Evolutionary conservation across 305 asterid species (phyloP), one percentile per base, ranked within the genome.

Genomic region (Rubia tinctorum): DNA sequence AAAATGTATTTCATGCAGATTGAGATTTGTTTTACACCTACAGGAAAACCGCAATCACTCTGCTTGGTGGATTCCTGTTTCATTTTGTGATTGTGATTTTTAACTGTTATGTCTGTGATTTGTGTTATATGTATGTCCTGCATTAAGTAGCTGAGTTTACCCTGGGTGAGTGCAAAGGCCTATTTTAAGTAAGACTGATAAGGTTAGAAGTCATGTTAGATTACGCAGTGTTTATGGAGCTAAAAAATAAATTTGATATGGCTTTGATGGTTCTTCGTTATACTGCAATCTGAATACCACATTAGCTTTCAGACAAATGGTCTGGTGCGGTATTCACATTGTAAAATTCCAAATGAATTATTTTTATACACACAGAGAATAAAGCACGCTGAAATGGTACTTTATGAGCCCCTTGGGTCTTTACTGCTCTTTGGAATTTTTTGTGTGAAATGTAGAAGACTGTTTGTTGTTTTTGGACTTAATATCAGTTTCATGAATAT

Each of bases 401-500:
- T 55, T 22, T 5, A 20, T 7, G 12, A 49, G 59, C 30, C 51
- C 71, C 47, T 15, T 55, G 13, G 30, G n/a, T n/a, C n/a, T n/a
- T 23, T 22, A 42, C 68, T 58, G 14, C 43, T 7, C 3, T 18
- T 44, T 18, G 49, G 30, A 27, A 67, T 43, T 20, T 40, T 59
- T 42, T 60, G 8, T 13, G 10, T 14, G 30, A 40, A 7, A 42
- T 12, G 22, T 68, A 17, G 14, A 30, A 18, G 44, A 1, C 12
- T 5, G 20, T 27, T 6, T 53, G 10, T 67, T 51, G 44, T 30
- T 18, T 25, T 45, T 59, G 30, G 68, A 45, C 43, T 17, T 70
- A 13, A 3, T 40, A 71, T 71, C 45, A 42, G 49, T 47, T 67
- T 45, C 58, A 20, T 18, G 18, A 59, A 71, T 53, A 81, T 39